Conservation (phyloP, 2,329 filamentous ascomycete species). For the Penicillium sp. region DNA sequence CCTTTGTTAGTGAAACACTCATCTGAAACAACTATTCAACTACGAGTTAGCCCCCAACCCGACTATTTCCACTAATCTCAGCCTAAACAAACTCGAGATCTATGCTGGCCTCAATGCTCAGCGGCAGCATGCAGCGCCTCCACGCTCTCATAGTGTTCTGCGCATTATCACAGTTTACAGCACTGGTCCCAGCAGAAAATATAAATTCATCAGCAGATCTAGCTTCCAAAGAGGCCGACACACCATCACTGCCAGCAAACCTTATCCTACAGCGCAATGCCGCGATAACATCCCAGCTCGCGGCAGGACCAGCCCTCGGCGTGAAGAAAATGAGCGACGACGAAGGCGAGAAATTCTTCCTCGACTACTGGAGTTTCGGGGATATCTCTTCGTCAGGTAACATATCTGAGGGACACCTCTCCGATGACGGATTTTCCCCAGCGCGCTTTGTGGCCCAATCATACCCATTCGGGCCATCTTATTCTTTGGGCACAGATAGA, state of each 20-base stretch:
- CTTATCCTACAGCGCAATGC: slow-evolving; percentile 23
- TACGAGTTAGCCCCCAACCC: not conserved
- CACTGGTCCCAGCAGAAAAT: not conserved
- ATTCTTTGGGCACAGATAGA: not conserved
- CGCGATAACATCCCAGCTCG: slow-evolving; percentile 31
- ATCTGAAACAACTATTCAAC: not conserved
- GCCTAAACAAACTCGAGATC: too few relatives aligned
- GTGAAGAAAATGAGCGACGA: slow-evolving; percentile 47
- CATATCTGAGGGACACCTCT: slow-evolving; percentile 6
- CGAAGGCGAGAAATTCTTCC: slow-evolving; percentile 49
- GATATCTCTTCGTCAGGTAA: slow-evolving; percentile 8
- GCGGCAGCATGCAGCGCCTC: not conserved
- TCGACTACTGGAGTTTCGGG: slow-evolving; percentile 45
- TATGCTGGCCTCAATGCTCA: not conserved
- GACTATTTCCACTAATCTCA: not conserved
- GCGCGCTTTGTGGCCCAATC: slow-evolving; percentile 13
- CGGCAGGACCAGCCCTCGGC: slow-evolving; percentile 24
- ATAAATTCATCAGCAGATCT: not conserved
- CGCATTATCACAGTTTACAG: not conserved
- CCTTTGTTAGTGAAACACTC: not conserved
- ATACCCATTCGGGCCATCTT: slow-evolving; percentile 9
- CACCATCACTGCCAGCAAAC: not conserved
- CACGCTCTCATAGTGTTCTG: not conserved
- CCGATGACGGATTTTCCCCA: not conserved
- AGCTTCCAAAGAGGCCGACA: not conserved